Percentiles rank a stretch among this genome's conserved stretches.
These are phyloP conservation scores for Tanozyma kutaoensis DNA, from an alignment of 805 yeast genomes.

Conservation along the genomic window DNA sequence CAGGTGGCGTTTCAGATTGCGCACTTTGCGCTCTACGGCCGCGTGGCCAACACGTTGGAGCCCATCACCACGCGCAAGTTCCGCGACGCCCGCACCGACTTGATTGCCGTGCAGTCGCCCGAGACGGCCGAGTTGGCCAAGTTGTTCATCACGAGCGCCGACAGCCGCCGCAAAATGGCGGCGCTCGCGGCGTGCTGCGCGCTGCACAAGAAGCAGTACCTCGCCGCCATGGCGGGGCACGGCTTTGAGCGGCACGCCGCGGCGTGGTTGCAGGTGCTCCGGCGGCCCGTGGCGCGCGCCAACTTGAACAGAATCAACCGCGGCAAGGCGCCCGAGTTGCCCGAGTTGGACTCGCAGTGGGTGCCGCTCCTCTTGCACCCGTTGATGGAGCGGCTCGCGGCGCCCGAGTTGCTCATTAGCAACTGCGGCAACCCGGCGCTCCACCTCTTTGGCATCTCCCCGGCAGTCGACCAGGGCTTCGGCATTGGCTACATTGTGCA, in stretches of 20 bases:
- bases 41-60: constrained; percentile 33
- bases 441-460: constrained; percentile 82
- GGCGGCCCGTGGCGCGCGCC: constrained; percentile 22
- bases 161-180: constrained; percentile 30
- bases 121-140: constrained; percentile 40
- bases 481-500: constrained; percentile 90
- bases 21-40: constrained; percentile 42
- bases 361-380: constrained; percentile 23
- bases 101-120: constrained; percentile 52
- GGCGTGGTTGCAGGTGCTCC: constrained; percentile 45
- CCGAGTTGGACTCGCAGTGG: constrained; percentile 1
- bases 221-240: constrained; percentile 40
- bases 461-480: constrained; percentile 79
- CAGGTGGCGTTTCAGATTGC: constrained; percentile 42
- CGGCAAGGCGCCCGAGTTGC: constrained; percentile 7
- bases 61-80: constrained; percentile 59
- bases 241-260: constrained; percentile 67
- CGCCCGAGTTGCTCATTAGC: constrained; percentile 22
- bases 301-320: constrained; percentile 28
- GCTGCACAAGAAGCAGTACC: constrained; percentile 35
- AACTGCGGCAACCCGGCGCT: constrained; percentile 91
- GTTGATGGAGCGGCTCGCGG: constrained; percentile 16
- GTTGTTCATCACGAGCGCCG: constrained; percentile 44
- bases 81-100: constrained; percentile 56
- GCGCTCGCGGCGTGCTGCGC: constrained; percentile 37